Conservation (phyloP, 306 rosid genomes). For the Vicia faba region DNA sequence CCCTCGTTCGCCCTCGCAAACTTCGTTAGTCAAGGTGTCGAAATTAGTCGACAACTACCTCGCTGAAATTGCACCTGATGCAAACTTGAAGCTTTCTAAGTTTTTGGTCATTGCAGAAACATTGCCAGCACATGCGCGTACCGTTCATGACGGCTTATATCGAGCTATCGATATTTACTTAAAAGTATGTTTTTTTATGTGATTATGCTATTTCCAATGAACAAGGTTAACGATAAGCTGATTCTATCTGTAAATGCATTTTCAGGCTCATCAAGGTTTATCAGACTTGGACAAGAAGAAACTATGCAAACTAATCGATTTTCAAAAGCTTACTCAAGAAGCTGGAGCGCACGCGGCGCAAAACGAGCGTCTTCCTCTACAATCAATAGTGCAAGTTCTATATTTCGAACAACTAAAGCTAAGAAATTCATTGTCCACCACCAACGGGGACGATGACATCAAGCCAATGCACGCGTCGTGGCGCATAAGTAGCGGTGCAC, state of each 20-base stretch:
- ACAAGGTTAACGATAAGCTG: slow-evolving; percentile 16
- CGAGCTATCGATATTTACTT: slow-evolving; percentile 89
- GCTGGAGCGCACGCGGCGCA: slow-evolving; percentile 99
- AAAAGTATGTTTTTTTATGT: slow-evolving; percentile 57
- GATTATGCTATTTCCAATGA: neutral
- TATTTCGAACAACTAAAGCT: slow-evolving; percentile 94
- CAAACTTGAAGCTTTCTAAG: slow-evolving; percentile 89
- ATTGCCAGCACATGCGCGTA: slow-evolving; percentile 87
- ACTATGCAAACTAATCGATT: slow-evolving; percentile 83
- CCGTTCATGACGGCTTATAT: slow-evolving; percentile 84
- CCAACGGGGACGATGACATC: slow-evolving; percentile 74
- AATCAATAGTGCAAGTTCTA: slow-evolving; percentile 92
- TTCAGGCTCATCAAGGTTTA: slow-evolving; percentile 93
- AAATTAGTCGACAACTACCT: slow-evolving; percentile 92
- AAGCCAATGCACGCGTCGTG: slow-evolving; percentile 94
- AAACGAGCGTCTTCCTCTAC: slow-evolving; percentile 96
- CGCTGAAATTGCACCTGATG: slow-evolving; percentile 96
- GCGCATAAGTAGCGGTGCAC: slow-evolving; percentile 95
- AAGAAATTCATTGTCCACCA: slow-evolving; percentile 64
- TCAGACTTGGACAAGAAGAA: slow-evolving; percentile 80
- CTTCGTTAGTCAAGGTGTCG: slow-evolving; percentile 77
- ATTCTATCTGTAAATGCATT: slow-evolving; percentile 35
- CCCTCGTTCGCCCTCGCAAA: slow-evolving; percentile 83
- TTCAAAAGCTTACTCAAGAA: slow-evolving; percentile 94
- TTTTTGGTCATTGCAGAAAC: slow-evolving; percentile 86